Conservation (phyloP, 192 early-diverging fungal species). For the Mortierella hygrophila region DNA sequence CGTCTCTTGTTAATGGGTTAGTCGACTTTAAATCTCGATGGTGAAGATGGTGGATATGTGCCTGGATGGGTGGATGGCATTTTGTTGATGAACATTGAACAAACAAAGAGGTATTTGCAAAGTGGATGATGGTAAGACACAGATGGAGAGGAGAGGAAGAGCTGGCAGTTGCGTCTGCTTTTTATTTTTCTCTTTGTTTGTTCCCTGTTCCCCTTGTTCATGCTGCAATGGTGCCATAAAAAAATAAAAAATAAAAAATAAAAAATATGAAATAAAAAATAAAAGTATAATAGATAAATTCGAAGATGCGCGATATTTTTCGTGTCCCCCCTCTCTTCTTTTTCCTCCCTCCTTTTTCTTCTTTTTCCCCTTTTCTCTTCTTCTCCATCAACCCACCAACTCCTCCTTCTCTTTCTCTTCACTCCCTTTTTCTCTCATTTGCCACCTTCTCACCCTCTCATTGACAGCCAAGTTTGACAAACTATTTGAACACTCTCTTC, state of each 20-base stretch:
- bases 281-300: background rate
- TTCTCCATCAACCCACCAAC: conserved; percentile 5
- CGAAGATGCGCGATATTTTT: no score
- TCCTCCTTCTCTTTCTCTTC: background rate
- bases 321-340: background rate
- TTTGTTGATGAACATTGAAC: no score
- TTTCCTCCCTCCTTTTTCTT: background rate
- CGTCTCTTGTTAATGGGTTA: background rate
- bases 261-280: background rate
- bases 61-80: no score
- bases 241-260: background rate
- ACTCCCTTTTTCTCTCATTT: background rate
- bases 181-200: background rate
- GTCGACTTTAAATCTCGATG: no score
- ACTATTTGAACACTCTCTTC: background rate
- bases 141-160: no score
- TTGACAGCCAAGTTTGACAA: no score
- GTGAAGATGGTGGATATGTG: no score
- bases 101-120: no score
- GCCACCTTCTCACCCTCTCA: background rate
- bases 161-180: background rate
- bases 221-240: no score
- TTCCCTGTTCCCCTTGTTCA: background rate
- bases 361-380: background rate
- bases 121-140: no score